Evolutionary conservation across 257 asterid genomes (phyloP), one percentile per base, ranked within the genome.

Genomic region (Solanum microdontum): DNA sequence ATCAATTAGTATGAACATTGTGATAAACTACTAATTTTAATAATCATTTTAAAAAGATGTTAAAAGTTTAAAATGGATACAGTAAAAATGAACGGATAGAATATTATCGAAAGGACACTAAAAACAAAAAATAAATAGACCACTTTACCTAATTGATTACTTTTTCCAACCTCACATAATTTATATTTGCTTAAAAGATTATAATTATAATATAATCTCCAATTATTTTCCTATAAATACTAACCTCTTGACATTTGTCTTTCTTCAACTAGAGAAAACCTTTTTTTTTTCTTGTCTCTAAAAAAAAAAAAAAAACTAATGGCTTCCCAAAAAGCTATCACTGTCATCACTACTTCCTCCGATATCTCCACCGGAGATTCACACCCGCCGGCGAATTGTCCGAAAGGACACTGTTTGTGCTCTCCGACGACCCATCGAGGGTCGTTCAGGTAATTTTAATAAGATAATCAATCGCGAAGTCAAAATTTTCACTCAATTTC

Each of bases 361-460:
- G 85, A 28, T 48, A 45, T 4, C 68, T 2, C 85, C 85, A 48
- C 36, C 87, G 87, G 87, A 32, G 87, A 70, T 39, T 69, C 83
- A 2, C 28, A 43, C 28, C 83, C 72, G 74, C 87, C 72, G 74
- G 85, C 39, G 39, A 86, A 58, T 48, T 86, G 85, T 8, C 88
- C 88, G n/a, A 86, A 76, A 64, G 89, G 87, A 2, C 88, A 86
- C 86, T 88, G 90, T 24, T 60, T 88, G 45, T 88, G 90, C 66
- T 88, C 90, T 15, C 90, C 90, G 62, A 88, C 90, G 33, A 88
- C 86, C 11, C 90, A 88, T 76, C 14, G 51, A 77, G 90, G 90
- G n/a, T 88, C 90, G 0, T 88, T 88, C 76, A 79, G 85, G 85
- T 80, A 70, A 8, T 32, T 70, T 8, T 15, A 32, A 7, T 68